A percentile compares a stretch with the other conserved stretches of the same genome.
phyloP scores from a whole-genome alignment of 2,329 filamentous ascomycete genomes.

The Geoglossum cookeanum region DNA sequence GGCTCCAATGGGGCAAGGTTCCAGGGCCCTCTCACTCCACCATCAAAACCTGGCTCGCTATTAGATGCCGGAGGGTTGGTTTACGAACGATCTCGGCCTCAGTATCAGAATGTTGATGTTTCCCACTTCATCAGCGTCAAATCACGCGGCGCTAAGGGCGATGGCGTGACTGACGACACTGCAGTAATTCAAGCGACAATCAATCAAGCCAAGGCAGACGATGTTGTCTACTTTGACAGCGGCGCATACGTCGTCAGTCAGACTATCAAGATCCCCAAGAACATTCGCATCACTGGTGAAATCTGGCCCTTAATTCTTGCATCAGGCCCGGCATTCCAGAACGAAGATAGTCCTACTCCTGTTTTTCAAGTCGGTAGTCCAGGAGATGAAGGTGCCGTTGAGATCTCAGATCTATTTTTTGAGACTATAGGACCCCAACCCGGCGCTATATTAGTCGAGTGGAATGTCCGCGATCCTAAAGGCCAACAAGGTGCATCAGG shows the following conservation, averaged over 20 bases:
- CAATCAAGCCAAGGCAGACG: slow-evolving; percentile 35
- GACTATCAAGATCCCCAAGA: slow-evolving; percentile 44
- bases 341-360: slow-evolving; percentile 58
- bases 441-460: slow-evolving; percentile 79
- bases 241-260: slow-evolving; percentile 41
- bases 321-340: slow-evolving; percentile 51
- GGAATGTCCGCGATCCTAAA: slow-evolving; percentile 55
- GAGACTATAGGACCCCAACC: slow-evolving; percentile 67
- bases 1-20: slow-evolving; percentile 28
- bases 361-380: slow-evolving; percentile 67
- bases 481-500: slow-evolving; percentile 45
- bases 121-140: slow-evolving; percentile 69
- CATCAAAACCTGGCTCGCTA: slow-evolving; percentile 47
- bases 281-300: slow-evolving; percentile 77
- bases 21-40: slow-evolving; percentile 37
- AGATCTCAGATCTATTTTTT: slow-evolving; percentile 77
- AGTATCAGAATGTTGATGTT: slow-evolving; percentile 54
- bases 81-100: slow-evolving; percentile 73
- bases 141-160: slow-evolving; percentile 63
- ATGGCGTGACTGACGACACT: slow-evolving; percentile 76
- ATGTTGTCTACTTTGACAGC: slow-evolving; percentile 45
- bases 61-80: slow-evolving; percentile 46
- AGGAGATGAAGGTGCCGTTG: slow-evolving; percentile 60
- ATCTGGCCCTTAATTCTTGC: slow-evolving; percentile 85
- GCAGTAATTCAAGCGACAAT: slow-evolving; percentile 63